Conservation (phyloP, 805 yeast genomes). For the Pichia thaimueangensis region DNA sequence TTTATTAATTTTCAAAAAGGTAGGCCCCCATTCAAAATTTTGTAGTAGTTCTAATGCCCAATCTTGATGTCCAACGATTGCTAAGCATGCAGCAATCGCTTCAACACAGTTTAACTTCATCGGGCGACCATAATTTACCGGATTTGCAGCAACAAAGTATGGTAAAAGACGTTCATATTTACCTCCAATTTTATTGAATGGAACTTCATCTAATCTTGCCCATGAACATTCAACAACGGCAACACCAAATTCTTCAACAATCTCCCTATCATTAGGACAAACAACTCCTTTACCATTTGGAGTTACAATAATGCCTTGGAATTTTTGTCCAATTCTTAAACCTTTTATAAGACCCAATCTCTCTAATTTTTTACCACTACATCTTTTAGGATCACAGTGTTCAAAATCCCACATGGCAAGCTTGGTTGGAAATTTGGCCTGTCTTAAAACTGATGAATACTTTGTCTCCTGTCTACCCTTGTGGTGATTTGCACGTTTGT, state of each 20-base stretch:
- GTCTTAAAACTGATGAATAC: constrained; percentile 16
- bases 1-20: constrained; percentile 73
- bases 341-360: constrained; percentile 76
- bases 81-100: constrained; percentile 95
- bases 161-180: constrained; percentile 81
- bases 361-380: constrained; percentile 92
- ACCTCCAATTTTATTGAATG: constrained; percentile 89
- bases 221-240: constrained; percentile 98
- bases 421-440: constrained; percentile 62
- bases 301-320: constrained; percentile 82
- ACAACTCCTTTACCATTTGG: constrained; percentile 90
- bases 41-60: constrained; percentile 77
- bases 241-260: constrained; percentile 79
- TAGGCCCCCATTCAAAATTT: constrained; percentile 91
- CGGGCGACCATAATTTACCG: constrained; percentile 94
- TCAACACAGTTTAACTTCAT: constrained; percentile 96
- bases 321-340: constrained; percentile 87
- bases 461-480: constrained; percentile 28
- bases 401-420: constrained; percentile 99
- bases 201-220: constrained; percentile 97
- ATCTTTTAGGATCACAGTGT: constrained; percentile 96
- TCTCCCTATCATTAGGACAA: constrained; percentile 75
- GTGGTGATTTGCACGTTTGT: constrained; percentile 46
- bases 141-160: constrained; percentile 91
- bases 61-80: constrained; percentile 83